Evolutionary conservation across 2,329 filamentous ascomycete species (phyloP).

Genomic region (Sporothrix globosa): DNA sequence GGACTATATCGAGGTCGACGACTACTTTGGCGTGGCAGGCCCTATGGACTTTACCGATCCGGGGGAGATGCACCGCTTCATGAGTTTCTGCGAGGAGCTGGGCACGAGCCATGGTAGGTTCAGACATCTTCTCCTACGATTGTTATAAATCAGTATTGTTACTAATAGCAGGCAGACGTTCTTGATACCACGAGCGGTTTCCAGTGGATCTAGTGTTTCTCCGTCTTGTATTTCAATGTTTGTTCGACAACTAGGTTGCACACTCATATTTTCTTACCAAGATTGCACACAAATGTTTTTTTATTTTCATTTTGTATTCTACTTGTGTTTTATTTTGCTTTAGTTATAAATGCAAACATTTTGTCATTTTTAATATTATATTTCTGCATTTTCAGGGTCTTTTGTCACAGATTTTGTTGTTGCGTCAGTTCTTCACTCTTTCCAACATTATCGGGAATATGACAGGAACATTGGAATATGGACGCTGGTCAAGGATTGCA

Average conservation of each 20-base stretch:
- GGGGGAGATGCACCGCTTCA: neutral
- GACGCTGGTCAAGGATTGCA: neutral
- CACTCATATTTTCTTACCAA: neutral
- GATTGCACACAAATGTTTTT: neutral
- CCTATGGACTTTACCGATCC: neutral
- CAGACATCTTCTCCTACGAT: neutral
- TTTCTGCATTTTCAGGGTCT: no score
- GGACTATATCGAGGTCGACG: neutral
- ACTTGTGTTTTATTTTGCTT: neutral
- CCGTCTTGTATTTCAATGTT: neutral
- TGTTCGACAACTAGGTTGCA: neutral
- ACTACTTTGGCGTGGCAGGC: neutral
- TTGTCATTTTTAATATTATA: no score
- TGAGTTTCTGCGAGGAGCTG: conserved; percentile 13
- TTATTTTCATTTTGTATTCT: neutral
- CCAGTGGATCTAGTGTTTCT: neutral
- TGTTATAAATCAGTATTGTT: neutral
- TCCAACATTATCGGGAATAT: neutral
- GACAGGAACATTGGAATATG: neutral
- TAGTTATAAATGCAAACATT: no score
- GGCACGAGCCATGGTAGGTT: conserved; percentile 6
- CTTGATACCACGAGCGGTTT: neutral
- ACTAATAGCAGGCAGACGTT: neutral
- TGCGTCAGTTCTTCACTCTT: neutral
- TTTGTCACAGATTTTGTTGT: no score